Evolutionary conservation across 116 monocot species (phyloP).

Genomic region (Trichopus zeylanicus): DNA sequence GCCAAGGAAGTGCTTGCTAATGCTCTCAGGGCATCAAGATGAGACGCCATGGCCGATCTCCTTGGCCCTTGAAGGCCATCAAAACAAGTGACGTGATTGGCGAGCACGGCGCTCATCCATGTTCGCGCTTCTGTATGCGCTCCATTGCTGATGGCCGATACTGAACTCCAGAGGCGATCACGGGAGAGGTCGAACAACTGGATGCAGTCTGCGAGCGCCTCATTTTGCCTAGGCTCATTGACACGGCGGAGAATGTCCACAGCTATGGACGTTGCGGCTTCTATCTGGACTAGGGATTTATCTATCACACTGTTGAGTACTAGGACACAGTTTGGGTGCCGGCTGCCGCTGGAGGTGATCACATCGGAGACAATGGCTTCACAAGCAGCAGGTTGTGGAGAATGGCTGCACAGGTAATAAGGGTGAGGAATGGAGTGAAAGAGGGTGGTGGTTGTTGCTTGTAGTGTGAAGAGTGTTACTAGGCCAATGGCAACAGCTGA

Average conservation of each 20-base stretch:
- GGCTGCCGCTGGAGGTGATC: background rate
- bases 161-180: slow-evolving; percentile 18
- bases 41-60: too few species aligned
- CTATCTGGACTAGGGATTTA: slow-evolving; percentile 9
- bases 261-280: background rate
- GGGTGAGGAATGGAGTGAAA: too few species aligned
- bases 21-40: background rate
- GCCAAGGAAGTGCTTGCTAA: slow-evolving; percentile 26
- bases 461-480: slow-evolving; percentile 5
- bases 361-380: slow-evolving; percentile 11
- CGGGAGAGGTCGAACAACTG: slow-evolving; percentile 38
- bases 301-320: slow-evolving; percentile 14
- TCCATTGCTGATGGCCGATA: slow-evolving; percentile 10
- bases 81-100: slow-evolving; percentile 36
- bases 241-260: background rate
- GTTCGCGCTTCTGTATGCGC: slow-evolving; percentile 25
- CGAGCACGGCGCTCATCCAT: slow-evolving; percentile 54
- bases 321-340: background rate
- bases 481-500: slow-evolving; percentile 7
- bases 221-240: background rate
- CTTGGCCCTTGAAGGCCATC: slow-evolving; percentile 11
- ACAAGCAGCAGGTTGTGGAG: slow-evolving; percentile 31
- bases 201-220: slow-evolving; percentile 41
- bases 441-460: background rate
- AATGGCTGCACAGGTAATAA: slow-evolving; percentile 21